These are phyloP conservation scores for Stevia rebaudiana DNA, from an alignment of 140 eudicot genomes.

Conservation along the genomic window DNA sequence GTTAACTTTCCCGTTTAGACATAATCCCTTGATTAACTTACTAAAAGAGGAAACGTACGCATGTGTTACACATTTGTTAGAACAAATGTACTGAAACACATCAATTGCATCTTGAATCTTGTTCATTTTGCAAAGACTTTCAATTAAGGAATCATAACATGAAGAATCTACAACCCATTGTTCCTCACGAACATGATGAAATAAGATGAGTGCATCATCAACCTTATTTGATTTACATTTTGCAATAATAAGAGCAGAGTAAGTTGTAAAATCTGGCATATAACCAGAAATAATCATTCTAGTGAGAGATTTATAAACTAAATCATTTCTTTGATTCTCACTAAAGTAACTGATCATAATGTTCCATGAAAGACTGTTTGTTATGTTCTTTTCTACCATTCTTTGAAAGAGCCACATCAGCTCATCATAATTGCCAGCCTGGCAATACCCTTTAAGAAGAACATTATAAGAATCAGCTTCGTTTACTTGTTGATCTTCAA, in stretches of 20 bases:
- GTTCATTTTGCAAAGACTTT: conserved; percentile 43
- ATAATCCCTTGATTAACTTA: conserved; percentile 33
- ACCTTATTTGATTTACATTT: conserved; percentile 44
- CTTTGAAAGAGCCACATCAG: conserved; percentile 38
- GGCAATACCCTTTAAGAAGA: conserved; percentile 50
- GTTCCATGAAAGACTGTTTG: conserved; percentile 53
- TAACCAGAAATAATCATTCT: conserved; percentile 56
- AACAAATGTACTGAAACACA: conserved; percentile 51
- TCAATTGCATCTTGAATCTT: conserved; percentile 48
- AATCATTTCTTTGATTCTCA: conserved; percentile 25
- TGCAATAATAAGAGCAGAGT: conserved; percentile 57
- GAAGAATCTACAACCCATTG: conserved; percentile 45
- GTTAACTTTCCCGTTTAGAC: conserved; percentile 38
- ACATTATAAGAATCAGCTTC: conserved; percentile 34
- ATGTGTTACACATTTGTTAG: conserved; percentile 27
- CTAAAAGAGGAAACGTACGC: conserved; percentile 39
- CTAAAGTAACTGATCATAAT: conserved; percentile 42
- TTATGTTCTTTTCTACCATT: conserved; percentile 46
- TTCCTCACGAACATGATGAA: conserved; percentile 31
- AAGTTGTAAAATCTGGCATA: conserved; percentile 46
- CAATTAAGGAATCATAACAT: conserved; percentile 41
- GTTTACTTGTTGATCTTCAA: conserved; percentile 38
- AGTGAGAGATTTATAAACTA: conserved; percentile 41
- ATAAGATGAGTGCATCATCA: conserved; percentile 48
- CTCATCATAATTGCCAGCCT: conserved; percentile 22